Percentiles rank a stretch among this genome's conserved stretches.
These are phyloP conservation scores for Cotoneaster glaucophyllus DNA, from an alignment of 306 rosid genomes.

Conservation along the genomic window DNA sequence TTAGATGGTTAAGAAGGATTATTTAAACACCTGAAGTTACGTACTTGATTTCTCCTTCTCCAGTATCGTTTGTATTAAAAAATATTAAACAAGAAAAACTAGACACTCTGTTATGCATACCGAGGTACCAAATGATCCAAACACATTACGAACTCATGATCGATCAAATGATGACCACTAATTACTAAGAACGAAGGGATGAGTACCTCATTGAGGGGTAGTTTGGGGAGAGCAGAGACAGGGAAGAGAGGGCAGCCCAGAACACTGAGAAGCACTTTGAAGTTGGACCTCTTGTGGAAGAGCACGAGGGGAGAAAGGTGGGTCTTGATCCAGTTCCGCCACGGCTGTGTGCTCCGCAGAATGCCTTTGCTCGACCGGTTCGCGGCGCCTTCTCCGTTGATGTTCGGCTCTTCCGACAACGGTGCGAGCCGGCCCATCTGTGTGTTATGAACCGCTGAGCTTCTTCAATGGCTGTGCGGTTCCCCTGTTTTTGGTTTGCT, in stretches of 20 bases:
- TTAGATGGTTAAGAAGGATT: too few species aligned
- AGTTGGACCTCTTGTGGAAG: slow-evolving; percentile 61
- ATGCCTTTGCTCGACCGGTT: slow-evolving; percentile 37
- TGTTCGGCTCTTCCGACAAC: slow-evolving; percentile 71
- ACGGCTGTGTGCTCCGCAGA: slow-evolving; percentile 37
- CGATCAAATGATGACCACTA: neutral
- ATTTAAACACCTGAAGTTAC: too few species aligned
- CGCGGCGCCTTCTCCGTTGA: slow-evolving; percentile 39
- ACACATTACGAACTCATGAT: neutral
- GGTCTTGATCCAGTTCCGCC: slow-evolving; percentile 86
- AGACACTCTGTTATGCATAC: too few species aligned
- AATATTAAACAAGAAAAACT: too few species aligned
- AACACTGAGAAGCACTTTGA: slow-evolving; percentile 78
- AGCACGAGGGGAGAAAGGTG: slow-evolving; percentile 45
- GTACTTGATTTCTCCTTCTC: too few species aligned
- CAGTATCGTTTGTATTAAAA: too few species aligned
- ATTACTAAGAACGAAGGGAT: neutral
- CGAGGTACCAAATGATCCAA: neutral
- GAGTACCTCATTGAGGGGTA: slow-evolving; percentile 50
- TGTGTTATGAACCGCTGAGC: neutral
- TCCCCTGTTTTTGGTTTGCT: neutral
- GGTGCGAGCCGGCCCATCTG: slow-evolving; percentile 74
- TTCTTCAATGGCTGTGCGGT: neutral
- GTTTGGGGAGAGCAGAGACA: slow-evolving; percentile 42
- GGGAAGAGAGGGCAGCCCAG: slow-evolving; percentile 92